phyloP scores from a whole-genome alignment of 2,329 filamentous ascomycete species.

The Dactylellina leptospora region DNA sequence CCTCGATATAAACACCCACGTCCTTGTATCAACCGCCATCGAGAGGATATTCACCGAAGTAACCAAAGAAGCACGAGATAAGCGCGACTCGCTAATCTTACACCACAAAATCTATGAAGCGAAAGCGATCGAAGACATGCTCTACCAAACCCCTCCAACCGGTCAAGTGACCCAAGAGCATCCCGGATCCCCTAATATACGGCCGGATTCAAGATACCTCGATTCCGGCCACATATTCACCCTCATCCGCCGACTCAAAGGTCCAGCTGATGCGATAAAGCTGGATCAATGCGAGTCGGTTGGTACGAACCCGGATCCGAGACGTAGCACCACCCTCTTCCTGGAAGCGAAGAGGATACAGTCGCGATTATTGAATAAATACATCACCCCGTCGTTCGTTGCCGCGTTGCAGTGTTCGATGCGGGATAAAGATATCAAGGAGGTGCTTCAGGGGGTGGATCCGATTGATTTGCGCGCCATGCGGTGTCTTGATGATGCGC shows the following conservation, averaged over 20 bases:
- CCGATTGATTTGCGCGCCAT: not conserved
- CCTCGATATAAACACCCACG: not conserved
- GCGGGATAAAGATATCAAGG: not conserved
- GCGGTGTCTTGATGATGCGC: not conserved
- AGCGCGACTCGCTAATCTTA: not conserved
- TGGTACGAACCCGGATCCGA: not conserved
- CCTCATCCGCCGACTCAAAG: not conserved
- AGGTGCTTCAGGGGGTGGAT: not conserved
- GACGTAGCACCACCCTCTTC: not conserved
- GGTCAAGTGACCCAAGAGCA: not conserved
- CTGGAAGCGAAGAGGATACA: not conserved
- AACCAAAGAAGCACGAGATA: not conserved
- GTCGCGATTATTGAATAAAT: not conserved
- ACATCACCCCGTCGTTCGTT: not conserved
- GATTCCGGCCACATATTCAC: not conserved
- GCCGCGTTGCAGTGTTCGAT: not conserved
- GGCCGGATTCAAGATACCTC: too few relatives aligned
- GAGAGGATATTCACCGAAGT: not conserved
- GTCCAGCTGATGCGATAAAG: not conserved
- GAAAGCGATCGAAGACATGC: conserved; percentile 4
- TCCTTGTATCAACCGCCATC: not conserved
- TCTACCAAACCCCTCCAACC: not conserved
- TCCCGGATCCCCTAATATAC: not conserved
- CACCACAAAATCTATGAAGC: not conserved
- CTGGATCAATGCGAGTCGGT: not conserved